Conservation (phyloP, 1,284 basidiomycete genomes). For the Cutaneotrichosporon cutaneum region DNA sequence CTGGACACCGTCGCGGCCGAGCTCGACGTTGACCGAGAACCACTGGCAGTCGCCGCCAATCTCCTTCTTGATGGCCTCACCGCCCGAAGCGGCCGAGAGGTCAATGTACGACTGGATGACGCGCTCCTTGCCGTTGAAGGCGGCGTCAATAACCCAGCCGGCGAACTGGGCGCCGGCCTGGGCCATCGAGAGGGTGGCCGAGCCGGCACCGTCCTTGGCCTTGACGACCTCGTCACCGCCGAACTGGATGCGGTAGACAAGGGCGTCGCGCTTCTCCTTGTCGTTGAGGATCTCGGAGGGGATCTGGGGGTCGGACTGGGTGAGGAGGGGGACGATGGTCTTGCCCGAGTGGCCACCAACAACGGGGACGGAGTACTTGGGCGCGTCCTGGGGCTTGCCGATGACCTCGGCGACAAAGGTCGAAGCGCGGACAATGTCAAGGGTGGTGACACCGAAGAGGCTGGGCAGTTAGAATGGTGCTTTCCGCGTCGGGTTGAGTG, state of each 20-base stretch:
- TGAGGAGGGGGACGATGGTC: slow-evolving; percentile 93
- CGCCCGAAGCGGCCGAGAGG: slow-evolving; percentile 59
- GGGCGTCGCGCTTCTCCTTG: slow-evolving; percentile 62
- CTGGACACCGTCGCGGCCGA: slow-evolving; percentile 62
- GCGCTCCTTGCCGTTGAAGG: slow-evolving; percentile 78
- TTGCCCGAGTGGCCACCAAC: slow-evolving; percentile 94
- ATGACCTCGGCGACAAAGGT: slow-evolving; percentile 81
- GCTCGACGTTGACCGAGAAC: slow-evolving; percentile 87
- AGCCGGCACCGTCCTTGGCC: slow-evolving; percentile 73
- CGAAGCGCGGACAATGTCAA: slow-evolving; percentile 93
- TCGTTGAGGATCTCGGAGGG: slow-evolving; percentile 54
- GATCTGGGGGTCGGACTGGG: slow-evolving; percentile 62
- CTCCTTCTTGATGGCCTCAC: slow-evolving; percentile 53
- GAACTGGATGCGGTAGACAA: slow-evolving; percentile 84
- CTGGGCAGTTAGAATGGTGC: slow-evolving; percentile 26
- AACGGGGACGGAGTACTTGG: slow-evolving; percentile 74
- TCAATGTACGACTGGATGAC: slow-evolving; percentile 83
- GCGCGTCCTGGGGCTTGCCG: slow-evolving; percentile 63
- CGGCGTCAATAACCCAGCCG: slow-evolving; percentile 73
- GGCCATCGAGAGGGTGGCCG: slow-evolving; percentile 91
- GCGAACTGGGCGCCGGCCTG: slow-evolving; percentile 89
- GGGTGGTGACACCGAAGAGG: slow-evolving; percentile 83
- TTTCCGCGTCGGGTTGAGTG: background rate
- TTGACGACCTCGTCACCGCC: slow-evolving; percentile 76
- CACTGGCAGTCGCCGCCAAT: slow-evolving; percentile 63